Evolutionary conservation across 176 grass and related monocot species (phyloP), one percentile per base, ranked within the genome.

Genomic region (Oryza glumipatula): DNA sequence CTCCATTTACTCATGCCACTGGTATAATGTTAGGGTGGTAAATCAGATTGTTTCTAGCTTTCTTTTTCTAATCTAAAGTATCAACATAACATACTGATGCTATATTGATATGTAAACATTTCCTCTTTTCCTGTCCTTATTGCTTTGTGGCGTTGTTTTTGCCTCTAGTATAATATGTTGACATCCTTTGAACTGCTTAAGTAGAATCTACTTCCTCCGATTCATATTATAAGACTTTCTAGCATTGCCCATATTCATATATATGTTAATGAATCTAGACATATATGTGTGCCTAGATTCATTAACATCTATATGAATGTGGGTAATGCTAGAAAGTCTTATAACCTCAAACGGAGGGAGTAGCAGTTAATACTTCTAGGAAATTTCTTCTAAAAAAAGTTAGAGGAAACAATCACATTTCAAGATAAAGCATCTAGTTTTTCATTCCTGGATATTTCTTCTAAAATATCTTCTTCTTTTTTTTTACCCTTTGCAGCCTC

Each of bases 401-500:
- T 65, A 21, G 7, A 83, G 9, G 12, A 77, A 77, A 68, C 68
- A 24, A 65, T 28, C 77, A 19, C 21, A 49, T 74, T 67, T 21
- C 10, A 56, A 87, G 17, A 73, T 72, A 19, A 78, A 78, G 11
- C 74, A 51, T 81, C 76, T 67, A 72, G 19, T 79, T 70, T 80
- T 21, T 52, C n/a, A 72, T 80, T 70, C 39, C 56, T 91, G 17
- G 11, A 70, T 30, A 72, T 80, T 68, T 76, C 7, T 82, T 83
- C 24, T 91, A n/a, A 93, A 65, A 80, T 6, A 15, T 72, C 15
- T 90, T 32, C 30, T 32, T 32, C n/a, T 32, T 2, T 30, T 2
- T 65, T 72, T 88, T 75, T 60, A 4, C 49, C 74, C n/a, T 83
- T 77, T 93, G 64, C 89, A 98, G 96, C 96, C 96, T 66, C 93